Evolutionary conservation across 2,329 filamentous ascomycete genomes (phyloP), one percentile per base, ranked within the genome.

Genomic region (Cadophora sp.): DNA sequence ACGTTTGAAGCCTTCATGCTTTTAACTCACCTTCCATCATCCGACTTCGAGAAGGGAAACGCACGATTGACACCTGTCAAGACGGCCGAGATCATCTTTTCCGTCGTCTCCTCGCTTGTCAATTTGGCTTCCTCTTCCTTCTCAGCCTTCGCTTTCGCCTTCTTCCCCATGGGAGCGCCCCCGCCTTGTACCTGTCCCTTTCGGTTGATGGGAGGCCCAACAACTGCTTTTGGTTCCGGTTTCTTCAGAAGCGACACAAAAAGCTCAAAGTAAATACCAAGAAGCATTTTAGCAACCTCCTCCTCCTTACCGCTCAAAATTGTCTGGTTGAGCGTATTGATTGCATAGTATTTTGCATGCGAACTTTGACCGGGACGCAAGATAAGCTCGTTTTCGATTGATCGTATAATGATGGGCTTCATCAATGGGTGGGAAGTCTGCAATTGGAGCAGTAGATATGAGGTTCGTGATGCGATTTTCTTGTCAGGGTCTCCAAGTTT

Each of bases 291-390:
- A 8, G 94, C 94, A 22, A 97, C 86, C 22, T 88, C 85, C 48
- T 94, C 91, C 76, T 98, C 95, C 75, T 91, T 96, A 65, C 82
- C 87, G 79, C 92, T 97, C 61, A 99, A 81, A 61, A 98, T 94
- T 0, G 95, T 98, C 81, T 99, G 97, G 79, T 99, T 99, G 61
- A 99, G 85, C 0, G 96, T 98, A 78, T 97, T 97, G 79, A 97
- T 90, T 40, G 93, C 94, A 79, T 97, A 97, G 81, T 99, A 99
- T 78, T 93, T 97, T 50, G 95, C 93, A 74, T 97, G 92, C 43
- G 91, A 85, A 76, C 89, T 95, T 79, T 98, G 96, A 12, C 93
- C 92, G 0, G 94, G 92, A 63, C 93, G 89, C 77, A 97, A 91
- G 26, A 99, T 83, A 58, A 97, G 87, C 74, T 98, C 95, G 65